phyloP scores from a whole-genome alignment of 2,329 filamentous ascomycete species.

The Monosporascus sp. region DNA sequence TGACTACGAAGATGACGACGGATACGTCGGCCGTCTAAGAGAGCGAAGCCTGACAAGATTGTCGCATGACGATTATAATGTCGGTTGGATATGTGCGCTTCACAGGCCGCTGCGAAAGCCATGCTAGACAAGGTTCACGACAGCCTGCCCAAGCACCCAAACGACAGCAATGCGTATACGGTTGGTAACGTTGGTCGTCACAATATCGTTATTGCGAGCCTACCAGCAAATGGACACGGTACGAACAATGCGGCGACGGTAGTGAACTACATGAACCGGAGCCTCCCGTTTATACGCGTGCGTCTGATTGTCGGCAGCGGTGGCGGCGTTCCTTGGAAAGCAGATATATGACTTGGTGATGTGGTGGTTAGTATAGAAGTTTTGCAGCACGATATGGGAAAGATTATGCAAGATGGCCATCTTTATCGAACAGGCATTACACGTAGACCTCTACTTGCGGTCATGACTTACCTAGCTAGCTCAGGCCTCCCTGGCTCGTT shows the following conservation, averaged over 20 bases:
- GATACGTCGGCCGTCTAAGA: neutral
- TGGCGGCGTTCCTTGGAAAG: conserved; percentile 15
- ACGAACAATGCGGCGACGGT: conserved; percentile 12
- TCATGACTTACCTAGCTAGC: conserved; percentile 1
- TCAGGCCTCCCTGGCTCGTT: too few relatives aligned
- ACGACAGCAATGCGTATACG: conserved; percentile 17
- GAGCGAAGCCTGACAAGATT: neutral
- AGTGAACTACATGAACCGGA: conserved; percentile 11
- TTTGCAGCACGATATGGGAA: conserved; percentile 11
- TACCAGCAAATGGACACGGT: conserved; percentile 13
- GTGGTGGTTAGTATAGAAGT: conserved; percentile 15
- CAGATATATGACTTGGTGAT: conserved; percentile 23
- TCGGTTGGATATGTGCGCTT: conserved; percentile 30
- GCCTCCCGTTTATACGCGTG: conserved; percentile 11
- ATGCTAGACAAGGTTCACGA: conserved; percentile 26
- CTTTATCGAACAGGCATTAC: conserved; percentile 2
- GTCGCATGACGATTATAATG: conserved; percentile 15
- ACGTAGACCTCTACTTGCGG: neutral
- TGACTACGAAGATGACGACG: neutral
- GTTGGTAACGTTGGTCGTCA: conserved; percentile 13
- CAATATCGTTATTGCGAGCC: conserved; percentile 13
- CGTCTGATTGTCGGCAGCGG: conserved; percentile 23
- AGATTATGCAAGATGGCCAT: neutral
- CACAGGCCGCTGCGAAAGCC: conserved; percentile 18
- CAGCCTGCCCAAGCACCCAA: neutral